Evolutionary conservation across 2,329 filamentous ascomycete genomes (phyloP).

Genomic region (Hypoxylon sp.): DNA sequence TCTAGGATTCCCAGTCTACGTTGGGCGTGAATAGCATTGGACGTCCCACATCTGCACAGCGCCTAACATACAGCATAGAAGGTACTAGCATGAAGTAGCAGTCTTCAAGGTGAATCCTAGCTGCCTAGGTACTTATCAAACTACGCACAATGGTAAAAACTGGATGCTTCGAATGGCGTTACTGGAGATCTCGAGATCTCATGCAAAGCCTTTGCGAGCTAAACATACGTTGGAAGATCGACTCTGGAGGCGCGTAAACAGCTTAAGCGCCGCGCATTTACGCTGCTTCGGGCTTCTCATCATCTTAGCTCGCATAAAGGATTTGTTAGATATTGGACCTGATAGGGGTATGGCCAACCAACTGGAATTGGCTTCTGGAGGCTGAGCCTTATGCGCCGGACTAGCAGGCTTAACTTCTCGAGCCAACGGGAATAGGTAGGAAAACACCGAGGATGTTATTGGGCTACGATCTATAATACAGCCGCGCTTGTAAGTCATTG

Average conservation of each 20-base stretch:
- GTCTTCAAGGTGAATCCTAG: conserved; percentile 23
- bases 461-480: conserved; percentile 15
- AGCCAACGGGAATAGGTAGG: conserved; percentile 28
- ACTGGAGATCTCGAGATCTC: neutral
- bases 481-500: conserved; percentile 15
- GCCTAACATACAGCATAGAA: conserved; percentile 24
- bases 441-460: conserved; percentile 19
- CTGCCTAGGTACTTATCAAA: conserved; percentile 3
- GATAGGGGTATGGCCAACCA: conserved; percentile 24
- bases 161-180: neutral
- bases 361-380: conserved; percentile 9
- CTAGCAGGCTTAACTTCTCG: neutral
- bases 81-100: conserved; percentile 4
- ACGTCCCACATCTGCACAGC: conserved; percentile 23
- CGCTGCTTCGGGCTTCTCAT: conserved; percentile 10
- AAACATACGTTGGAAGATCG: conserved; percentile 30
- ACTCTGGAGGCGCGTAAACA: conserved; percentile 22
- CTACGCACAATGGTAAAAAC: conserved; percentile 12
- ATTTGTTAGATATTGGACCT: conserved; percentile 11
- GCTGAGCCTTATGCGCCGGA: conserved; percentile 18
- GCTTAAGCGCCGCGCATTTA: conserved; percentile 31
- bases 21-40: conserved; percentile 37
- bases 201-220: neutral
- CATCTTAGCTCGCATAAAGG: conserved; percentile 1
- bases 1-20: conserved; percentile 24